Percentiles rank a stretch among this genome's conserved stretches.
Evolutionary conservation across 108 stramenopile species (phyloP).

Genomic region (Cylindrotheca fusiformis): DNA sequence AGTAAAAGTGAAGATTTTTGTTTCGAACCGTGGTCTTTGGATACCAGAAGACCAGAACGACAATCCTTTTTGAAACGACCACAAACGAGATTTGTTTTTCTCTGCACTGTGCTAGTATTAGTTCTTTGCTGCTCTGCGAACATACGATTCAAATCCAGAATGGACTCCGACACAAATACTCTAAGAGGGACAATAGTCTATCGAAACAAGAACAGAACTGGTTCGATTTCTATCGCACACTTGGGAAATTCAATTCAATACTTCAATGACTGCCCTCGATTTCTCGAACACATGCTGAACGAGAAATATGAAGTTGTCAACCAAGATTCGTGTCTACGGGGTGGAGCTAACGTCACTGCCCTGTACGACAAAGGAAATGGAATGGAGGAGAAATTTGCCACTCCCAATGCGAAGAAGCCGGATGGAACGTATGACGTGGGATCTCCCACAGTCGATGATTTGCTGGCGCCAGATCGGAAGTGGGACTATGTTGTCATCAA

Average conservation of each 20-base stretch:
- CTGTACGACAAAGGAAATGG: constrained; percentile 65
- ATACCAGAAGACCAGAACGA: too few species aligned
- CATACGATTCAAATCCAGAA: too few species aligned
- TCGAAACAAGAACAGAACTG: background rate
- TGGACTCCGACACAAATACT: too few species aligned
- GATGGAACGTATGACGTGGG: constrained; percentile 64
- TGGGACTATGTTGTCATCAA: constrained; percentile 78
- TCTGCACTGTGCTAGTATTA: too few species aligned
- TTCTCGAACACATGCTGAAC: constrained; percentile 45
- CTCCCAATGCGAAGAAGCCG: constrained; percentile 20
- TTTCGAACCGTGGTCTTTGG: too few species aligned
- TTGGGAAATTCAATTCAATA: constrained; percentile 78
- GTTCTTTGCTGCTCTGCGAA: too few species aligned
- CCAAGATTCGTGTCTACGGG: constrained; percentile 67
- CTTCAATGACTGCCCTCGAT: constrained; percentile 72
- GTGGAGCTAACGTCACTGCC: constrained; percentile 46
- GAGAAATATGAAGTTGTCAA: constrained; percentile 15
- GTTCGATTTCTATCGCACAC: constrained; percentile 10
- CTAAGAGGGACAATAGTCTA: too few species aligned
- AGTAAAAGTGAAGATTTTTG: too few species aligned
- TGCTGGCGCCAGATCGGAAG: constrained; percentile 25
- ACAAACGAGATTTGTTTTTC: too few species aligned
- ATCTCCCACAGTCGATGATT: constrained; percentile 46
- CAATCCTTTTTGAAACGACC: too few species aligned
- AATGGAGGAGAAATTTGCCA: constrained; percentile 57